Evolutionary conservation across 768 basidiomycete species (phyloP).

Genomic region (Lactarius tabidus): DNA sequence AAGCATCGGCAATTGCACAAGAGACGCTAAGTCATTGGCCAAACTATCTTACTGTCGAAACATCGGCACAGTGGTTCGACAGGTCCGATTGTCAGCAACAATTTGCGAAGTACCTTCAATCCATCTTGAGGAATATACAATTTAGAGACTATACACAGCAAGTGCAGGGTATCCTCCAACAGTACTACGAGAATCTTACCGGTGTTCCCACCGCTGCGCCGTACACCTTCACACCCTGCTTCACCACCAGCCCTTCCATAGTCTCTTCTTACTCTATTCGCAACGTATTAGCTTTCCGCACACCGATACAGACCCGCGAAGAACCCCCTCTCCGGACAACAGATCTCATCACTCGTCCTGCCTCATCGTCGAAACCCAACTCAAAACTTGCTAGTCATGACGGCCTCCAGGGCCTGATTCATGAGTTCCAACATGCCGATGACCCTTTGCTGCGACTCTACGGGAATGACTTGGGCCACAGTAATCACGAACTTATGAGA

Average conservation of each 20-base stretch:
- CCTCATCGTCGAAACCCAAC: neutral
- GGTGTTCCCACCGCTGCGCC: neutral
- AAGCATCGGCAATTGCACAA: neutral
- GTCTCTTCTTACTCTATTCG: neutral
- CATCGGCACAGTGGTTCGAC: neutral
- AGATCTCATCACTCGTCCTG: too few species aligned
- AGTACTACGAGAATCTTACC: neutral
- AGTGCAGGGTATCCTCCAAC: neutral
- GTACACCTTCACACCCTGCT: neutral
- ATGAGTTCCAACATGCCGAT: neutral
- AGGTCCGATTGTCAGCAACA: neutral
- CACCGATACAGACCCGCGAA: neutral
- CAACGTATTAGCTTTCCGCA: neutral
- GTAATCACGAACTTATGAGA: neutral
- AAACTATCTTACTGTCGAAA: neutral
- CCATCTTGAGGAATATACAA: neutral
- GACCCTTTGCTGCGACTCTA: neutral
- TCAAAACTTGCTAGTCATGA: neutral
- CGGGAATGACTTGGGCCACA: conserved; percentile 9
- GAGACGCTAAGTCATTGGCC: neutral
- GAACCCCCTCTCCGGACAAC: neutral
- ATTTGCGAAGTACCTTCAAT: neutral
- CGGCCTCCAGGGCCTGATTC: neutral
- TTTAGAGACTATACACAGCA: conserved; percentile 2
- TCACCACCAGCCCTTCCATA: neutral